Evolutionary conservation across 306 rosid genomes (phyloP).

Genomic region (Urtica urens): DNA sequence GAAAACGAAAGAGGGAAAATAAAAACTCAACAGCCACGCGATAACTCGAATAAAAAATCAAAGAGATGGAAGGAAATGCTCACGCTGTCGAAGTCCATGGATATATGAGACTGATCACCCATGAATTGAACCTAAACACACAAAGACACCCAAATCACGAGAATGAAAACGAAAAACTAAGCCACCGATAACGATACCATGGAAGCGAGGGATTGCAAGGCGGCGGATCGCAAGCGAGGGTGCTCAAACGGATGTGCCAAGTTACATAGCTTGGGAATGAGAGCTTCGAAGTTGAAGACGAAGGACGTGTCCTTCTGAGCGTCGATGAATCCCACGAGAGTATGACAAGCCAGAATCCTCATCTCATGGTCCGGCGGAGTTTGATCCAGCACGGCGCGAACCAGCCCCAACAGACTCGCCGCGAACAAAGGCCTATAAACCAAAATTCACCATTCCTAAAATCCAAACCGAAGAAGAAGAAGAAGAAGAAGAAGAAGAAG

Average conservation of each 20-base stretch:
- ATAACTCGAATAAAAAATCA: background rate
- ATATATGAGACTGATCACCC: slow-evolving; percentile 89
- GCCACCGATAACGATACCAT: too few relatives aligned
- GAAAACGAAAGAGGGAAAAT: slow-evolving; percentile 20
- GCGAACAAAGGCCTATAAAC: slow-evolving; percentile 77
- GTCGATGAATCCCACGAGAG: slow-evolving; percentile 51
- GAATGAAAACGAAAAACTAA: slow-evolving; percentile 2
- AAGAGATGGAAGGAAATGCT: slow-evolving; percentile 14
- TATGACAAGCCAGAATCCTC: slow-evolving; percentile 69
- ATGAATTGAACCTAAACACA: slow-evolving; percentile 74
- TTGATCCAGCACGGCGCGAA: slow-evolving; percentile 78
- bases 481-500: background rate
- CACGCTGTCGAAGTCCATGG: slow-evolving; percentile 78
- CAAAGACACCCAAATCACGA: slow-evolving; percentile 7
- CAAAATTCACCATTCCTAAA: background rate
- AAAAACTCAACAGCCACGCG: slow-evolving; percentile 5
- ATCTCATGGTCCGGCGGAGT: slow-evolving; percentile 52
- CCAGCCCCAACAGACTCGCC: slow-evolving; percentile 60
- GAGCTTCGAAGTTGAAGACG: slow-evolving; percentile 91
- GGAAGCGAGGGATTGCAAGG: slow-evolving; percentile 59
- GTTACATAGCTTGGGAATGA: slow-evolving; percentile 79
- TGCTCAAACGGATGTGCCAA: slow-evolving; percentile 77
- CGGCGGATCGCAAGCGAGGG: slow-evolving; percentile 58
- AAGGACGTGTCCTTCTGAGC: slow-evolving; percentile 75
- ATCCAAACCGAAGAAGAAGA: background rate